Conservation (phyloP, 495 filamentous ascomycete species). For the Filosporella fistucella region DNA sequence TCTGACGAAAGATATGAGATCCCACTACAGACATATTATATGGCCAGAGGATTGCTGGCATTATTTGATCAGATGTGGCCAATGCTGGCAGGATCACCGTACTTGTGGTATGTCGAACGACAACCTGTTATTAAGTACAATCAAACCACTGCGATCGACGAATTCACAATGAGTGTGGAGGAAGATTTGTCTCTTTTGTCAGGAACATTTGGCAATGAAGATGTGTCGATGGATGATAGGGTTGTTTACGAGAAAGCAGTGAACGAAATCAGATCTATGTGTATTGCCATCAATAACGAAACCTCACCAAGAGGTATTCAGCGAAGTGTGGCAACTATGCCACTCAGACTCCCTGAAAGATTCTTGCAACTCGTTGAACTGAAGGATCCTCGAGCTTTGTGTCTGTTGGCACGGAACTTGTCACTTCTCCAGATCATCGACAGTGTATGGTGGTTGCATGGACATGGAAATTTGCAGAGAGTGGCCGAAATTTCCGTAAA, state of each 20-base stretch:
- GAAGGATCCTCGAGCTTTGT: conserved; percentile 7
- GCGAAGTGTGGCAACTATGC: conserved; percentile 5
- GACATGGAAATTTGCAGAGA: neutral
- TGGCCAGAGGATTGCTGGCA: conserved; percentile 2
- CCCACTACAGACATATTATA: conserved; percentile 8
- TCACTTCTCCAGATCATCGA: conserved; percentile 12
- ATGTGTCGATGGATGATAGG: neutral
- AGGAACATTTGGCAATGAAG: neutral
- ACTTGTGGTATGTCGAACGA: conserved; percentile 10
- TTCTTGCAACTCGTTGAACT: conserved; percentile 12
- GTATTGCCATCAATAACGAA: neutral
- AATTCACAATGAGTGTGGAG: neutral
- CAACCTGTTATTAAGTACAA: neutral
- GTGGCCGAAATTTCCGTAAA: conserved; percentile 5
- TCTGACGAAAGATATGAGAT: neutral
- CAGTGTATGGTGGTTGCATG: conserved; percentile 16
- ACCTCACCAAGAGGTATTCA: conserved; percentile 1
- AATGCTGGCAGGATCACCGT: neutral
- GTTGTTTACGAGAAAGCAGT: conserved; percentile 1
- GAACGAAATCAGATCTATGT: conserved; percentile 2
- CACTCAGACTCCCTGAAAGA: conserved; percentile 4
- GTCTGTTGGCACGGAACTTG: conserved; percentile 7
- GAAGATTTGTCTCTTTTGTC: conserved; percentile 4
- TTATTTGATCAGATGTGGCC: conserved; percentile 8
- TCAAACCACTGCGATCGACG: neutral